Evolutionary conservation across 192 early-diverging fungal species (phyloP).

Genomic region (Cetraspora pellucida): DNA sequence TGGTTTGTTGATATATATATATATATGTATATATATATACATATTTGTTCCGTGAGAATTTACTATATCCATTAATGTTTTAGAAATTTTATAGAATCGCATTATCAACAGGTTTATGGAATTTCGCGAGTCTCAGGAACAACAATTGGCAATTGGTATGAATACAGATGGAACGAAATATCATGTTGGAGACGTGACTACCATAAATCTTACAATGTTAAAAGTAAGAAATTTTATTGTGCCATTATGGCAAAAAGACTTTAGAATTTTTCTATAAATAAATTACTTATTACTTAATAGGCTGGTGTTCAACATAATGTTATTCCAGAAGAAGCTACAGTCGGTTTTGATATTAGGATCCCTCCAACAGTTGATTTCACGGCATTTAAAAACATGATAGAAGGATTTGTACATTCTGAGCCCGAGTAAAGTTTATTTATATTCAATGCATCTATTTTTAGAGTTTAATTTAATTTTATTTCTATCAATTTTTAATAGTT

Average conservation of each 20-base stretch:
- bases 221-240: slow-evolving; percentile 45
- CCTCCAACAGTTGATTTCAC: slow-evolving; percentile 67
- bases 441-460: not conserved
- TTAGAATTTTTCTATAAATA: not conserved
- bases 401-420: slow-evolving; percentile 46
- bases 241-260: no score
- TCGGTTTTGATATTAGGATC: slow-evolving; percentile 78
- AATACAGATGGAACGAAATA: slow-evolving; percentile 55
- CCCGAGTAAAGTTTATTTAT: slow-evolving; percentile 41
- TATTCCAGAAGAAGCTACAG: slow-evolving; percentile 69
- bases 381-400: slow-evolving; percentile 58
- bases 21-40: not conserved
- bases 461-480: not conserved
- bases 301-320: slow-evolving; percentile 80
- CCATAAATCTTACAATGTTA: slow-evolving; percentile 78
- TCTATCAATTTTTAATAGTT: slow-evolving; percentile 39
- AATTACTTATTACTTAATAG: slow-evolving; percentile 19
- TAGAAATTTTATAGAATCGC: slow-evolving; percentile 12
- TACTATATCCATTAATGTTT: not conserved
- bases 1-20: slow-evolving; percentile 46
- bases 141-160: slow-evolving; percentile 52
- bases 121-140: slow-evolving; percentile 68
- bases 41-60: not conserved
- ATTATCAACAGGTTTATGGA: slow-evolving; percentile 71
- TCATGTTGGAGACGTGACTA: slow-evolving; percentile 79